These are phyloP conservation scores for Graphiopsis chlorocephala DNA, from an alignment of 2,329 filamentous ascomycete genomes.

Conservation along the genomic window DNA sequence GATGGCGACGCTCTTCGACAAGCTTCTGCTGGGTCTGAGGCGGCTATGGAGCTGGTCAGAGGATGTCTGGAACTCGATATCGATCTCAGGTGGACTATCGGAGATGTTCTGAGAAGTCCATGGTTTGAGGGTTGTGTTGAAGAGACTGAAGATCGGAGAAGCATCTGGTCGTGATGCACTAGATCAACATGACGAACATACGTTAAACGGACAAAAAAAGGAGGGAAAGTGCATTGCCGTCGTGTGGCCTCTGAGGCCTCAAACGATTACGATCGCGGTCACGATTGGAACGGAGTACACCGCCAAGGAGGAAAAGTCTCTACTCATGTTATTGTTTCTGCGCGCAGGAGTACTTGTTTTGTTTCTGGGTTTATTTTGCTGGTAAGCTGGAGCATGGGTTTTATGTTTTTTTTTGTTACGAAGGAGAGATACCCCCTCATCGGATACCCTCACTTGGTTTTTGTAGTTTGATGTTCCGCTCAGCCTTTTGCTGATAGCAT, in stretches of 20 bases:
- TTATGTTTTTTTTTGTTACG: background rate
- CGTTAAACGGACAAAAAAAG: background rate
- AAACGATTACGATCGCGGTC: background rate
- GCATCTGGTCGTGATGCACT: constrained; percentile 5
- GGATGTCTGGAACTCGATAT: constrained; percentile 60
- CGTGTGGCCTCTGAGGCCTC: background rate
- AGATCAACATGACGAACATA: background rate
- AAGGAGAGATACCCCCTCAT: constrained; percentile 11
- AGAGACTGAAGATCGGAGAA: constrained; percentile 20
- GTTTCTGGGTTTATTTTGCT: background rate
- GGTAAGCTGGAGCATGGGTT: background rate
- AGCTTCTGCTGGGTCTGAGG: constrained; percentile 40
- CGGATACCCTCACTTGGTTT: constrained; percentile 11
- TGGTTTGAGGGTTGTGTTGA: constrained; percentile 49
- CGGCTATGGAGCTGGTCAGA: constrained; percentile 55
- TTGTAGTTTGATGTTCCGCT: background rate
- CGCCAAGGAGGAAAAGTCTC: constrained; percentile 4
- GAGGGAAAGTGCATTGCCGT: background rate
- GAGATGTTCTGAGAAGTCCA: constrained; percentile 52
- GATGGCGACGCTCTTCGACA: constrained; percentile 50
- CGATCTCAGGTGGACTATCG: constrained; percentile 56
- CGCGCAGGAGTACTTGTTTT: background rate
- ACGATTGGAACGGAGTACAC: background rate
- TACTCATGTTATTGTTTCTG: constrained; percentile 5
- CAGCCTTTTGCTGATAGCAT: background rate